Evolutionary conservation across 2,329 filamentous ascomycete species (phyloP).

Genomic region (Aureobasidium sp.): DNA sequence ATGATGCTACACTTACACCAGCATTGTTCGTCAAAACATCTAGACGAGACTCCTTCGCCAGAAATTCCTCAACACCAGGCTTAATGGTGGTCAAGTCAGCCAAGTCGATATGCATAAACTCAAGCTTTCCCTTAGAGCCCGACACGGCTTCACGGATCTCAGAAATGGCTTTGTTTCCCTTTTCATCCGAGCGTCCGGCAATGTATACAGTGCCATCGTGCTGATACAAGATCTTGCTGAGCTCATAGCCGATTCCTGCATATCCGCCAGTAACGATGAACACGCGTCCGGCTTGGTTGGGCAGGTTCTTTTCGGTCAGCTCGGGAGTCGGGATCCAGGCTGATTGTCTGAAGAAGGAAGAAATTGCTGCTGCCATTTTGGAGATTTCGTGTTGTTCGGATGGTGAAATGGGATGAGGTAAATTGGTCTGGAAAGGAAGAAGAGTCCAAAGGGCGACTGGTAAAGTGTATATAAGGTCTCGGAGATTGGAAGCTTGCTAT

Average conservation of each 20-base stretch:
- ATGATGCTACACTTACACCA: slow-evolving; percentile 19
- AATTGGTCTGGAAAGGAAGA: not conserved
- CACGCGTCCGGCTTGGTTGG: slow-evolving; percentile 37
- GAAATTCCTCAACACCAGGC: slow-evolving; percentile 28
- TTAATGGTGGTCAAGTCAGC: slow-evolving; percentile 29
- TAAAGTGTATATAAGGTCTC: not conserved
- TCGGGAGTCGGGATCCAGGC: slow-evolving; percentile 28
- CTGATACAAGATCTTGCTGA: slow-evolving; percentile 46
- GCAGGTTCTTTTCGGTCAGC: slow-evolving; percentile 37
- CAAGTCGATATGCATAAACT: slow-evolving; percentile 41
- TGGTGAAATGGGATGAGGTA: not conserved
- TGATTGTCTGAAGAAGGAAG: slow-evolving; percentile 19
- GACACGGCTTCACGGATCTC: slow-evolving; percentile 33
- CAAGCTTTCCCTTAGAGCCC: slow-evolving; percentile 33
- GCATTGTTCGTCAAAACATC: slow-evolving; percentile 38
- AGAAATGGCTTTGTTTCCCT: slow-evolving; percentile 39
- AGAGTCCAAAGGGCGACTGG: not conserved
- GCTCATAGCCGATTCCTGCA: slow-evolving; percentile 42
- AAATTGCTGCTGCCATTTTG: slow-evolving; percentile 8
- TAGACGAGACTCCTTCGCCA: slow-evolving; percentile 28
- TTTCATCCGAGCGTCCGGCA: slow-evolving; percentile 41
- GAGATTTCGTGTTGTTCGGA: not conserved
- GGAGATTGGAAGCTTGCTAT: not conserved
- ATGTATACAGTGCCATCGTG: slow-evolving; percentile 50
- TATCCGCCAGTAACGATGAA: slow-evolving; percentile 46